Conservation (phyloP, 495 filamentous ascomycete genomes). For the Achaetomiella virescens region DNA sequence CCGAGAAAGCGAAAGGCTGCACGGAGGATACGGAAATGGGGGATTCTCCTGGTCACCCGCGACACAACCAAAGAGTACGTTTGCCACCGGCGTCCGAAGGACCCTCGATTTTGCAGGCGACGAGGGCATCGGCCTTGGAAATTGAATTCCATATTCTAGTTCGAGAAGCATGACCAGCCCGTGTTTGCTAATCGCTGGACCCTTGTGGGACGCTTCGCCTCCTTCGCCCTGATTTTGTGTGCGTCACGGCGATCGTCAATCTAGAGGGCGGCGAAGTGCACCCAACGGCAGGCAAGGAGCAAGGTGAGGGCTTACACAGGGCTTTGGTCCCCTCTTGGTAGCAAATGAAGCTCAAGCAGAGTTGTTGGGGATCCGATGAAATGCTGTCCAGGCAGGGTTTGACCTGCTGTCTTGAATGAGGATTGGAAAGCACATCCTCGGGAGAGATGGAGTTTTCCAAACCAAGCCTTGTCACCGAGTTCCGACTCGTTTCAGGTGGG, state of each 20-base stretch:
- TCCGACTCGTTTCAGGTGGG: not conserved
- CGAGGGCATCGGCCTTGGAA: too few species aligned
- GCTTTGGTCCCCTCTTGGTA: too few species aligned
- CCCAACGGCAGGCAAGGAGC: too few species aligned
- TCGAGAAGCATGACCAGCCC: not conserved
- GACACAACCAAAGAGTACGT: not conserved
- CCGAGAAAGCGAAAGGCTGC: not conserved
- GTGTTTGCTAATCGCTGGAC: not conserved
- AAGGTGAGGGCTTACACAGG: too few species aligned
- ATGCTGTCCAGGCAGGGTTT: too few species aligned
- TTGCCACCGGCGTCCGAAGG: not conserved
- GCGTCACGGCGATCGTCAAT: not conserved
- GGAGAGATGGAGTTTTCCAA: too few species aligned
- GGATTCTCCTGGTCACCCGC: not conserved
- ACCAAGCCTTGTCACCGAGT: not conserved
- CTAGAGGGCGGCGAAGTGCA: not conserved
- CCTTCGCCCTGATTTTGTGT: not conserved
- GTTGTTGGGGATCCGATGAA: not conserved
- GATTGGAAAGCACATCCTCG: too few species aligned
- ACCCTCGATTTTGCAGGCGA: not conserved
- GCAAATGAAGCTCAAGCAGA: not conserved
- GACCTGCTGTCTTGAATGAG: too few species aligned
- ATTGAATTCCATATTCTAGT: not conserved
- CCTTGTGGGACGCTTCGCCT: too few species aligned
- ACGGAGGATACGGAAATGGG: not conserved